Base-by-base conservation (phyloP, 805 yeast species). In the Citeromyces matritensis region DNA sequence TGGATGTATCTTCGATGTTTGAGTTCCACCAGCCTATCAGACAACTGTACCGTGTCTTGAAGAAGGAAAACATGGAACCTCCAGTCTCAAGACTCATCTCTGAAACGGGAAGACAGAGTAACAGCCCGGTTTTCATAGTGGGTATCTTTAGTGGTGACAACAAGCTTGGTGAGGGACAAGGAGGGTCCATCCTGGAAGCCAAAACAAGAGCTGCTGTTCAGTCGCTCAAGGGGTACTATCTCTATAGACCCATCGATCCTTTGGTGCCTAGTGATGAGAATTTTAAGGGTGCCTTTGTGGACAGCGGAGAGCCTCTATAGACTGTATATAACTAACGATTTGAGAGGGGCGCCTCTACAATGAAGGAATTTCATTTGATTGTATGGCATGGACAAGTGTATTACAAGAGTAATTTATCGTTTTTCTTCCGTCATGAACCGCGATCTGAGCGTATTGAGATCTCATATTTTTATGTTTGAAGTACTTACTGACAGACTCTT, bases 101-200 rank as follows among this genome's bases (percentile, higher is more conserved):
- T 23, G 99, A 91, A 56, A 80, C 95, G 19, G 99, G 99, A 52
- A 71, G 98, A 55, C 60, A 65, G 44, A 73, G 95, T 3, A 66
- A 70, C 36, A 73, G 80, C 30, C 94, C 98, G 15, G 77, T 85
- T 25, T 91, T 71, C 43, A 79, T 88, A 9, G 94, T 88, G 23
- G 97, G 95, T 31, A 91, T 83, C 2, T 91, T 85, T 53, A 65
- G 80, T 35, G 97, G 95, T 24, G 63, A 64, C 9, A 72, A 73
- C 39, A 75, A 83, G 54, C 62, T 91, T 34, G 95, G 96, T 32
- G 96, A 91, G 55, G 95, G 95, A 27, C 84, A 80, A 48, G 99
- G 97, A 24, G 63, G 93, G 5, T 80, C 94, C 19, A 60, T 91
- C 44, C 71, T 69, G 40, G 97, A 91, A 57, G 95, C 96, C 24